Percentiles rank a stretch among this genome's conserved stretches.
phyloP scores from a whole-genome alignment of 2,329 filamentous ascomycete species.

The Fusarium nisikadoi region DNA sequence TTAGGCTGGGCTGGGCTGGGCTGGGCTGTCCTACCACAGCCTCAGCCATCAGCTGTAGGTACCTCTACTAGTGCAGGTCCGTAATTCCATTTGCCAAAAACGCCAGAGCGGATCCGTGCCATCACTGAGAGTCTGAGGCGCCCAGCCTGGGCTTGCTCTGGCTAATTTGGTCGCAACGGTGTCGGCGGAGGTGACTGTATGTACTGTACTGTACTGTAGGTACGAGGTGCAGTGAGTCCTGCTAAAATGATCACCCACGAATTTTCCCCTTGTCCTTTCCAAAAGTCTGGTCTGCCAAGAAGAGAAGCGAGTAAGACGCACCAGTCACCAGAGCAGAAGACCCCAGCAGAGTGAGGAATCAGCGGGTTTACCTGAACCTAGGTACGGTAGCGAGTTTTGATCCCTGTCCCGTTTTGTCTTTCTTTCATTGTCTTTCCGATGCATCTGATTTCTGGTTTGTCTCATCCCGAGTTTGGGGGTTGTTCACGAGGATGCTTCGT shows the following conservation, averaged over 20 bases:
- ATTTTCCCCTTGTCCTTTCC: constrained; percentile 5
- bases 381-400: neutral
- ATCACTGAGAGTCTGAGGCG: constrained; percentile 11
- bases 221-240: neutral
- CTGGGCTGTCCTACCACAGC: neutral
- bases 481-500: constrained; percentile 21
- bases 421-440: neutral
- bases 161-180: constrained; percentile 26
- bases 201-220: neutral
- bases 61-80: neutral
- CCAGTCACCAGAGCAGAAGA: constrained; percentile 14
- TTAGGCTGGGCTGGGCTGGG: too few species aligned
- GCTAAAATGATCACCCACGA: constrained; percentile 5
- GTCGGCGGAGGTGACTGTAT: neutral
- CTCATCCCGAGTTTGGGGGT: neutral
- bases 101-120: constrained; percentile 28
- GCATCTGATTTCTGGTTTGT: constrained; percentile 5
- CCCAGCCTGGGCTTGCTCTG: neutral
- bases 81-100: constrained; percentile 15
- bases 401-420: constrained; percentile 1
- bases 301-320: constrained; percentile 13
- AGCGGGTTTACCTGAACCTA: constrained; percentile 9
- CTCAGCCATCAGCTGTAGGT: constrained; percentile 1
- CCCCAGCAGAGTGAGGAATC: constrained; percentile 3
- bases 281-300: constrained; percentile 22